A percentile compares a stretch with the other conserved stretches of the same genome.
Evolutionary conservation across 2,329 filamentous ascomycete genomes (phyloP).

Genomic region (Curvularia eragrostidis): DNA sequence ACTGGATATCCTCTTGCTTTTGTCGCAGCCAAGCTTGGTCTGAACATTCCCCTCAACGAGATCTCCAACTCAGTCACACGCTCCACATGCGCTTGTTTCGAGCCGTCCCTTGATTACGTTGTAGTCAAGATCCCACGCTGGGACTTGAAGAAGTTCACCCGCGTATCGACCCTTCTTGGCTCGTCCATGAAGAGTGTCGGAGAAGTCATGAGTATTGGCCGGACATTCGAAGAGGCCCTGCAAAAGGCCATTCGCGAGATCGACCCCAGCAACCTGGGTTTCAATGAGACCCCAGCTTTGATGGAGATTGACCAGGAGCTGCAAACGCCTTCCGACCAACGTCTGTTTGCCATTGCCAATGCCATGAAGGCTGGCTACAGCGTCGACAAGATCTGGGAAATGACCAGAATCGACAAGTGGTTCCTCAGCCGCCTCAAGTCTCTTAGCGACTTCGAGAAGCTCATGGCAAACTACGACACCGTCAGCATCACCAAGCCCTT

Average conservation of each 20-base stretch:
- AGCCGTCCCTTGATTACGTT: constrained; percentile 96
- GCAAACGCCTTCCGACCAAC: constrained; percentile 96
- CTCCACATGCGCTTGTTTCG: constrained; percentile 95
- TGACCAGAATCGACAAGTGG: constrained; percentile 99
- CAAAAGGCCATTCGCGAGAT: constrained; percentile 97
- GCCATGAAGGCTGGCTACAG: constrained; percentile 94
- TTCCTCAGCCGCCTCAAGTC: constrained; percentile 92
- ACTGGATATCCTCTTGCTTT: constrained; percentile 96
- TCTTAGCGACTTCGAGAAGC: constrained; percentile 85
- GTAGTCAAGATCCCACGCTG: constrained; percentile 99
- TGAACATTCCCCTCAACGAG: constrained; percentile 93
- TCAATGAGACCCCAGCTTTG: constrained; percentile 81
- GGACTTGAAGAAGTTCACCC: constrained; percentile 98
- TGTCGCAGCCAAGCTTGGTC: constrained; percentile 93
- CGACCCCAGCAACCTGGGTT: constrained; percentile 93
- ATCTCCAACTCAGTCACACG: constrained; percentile 96
- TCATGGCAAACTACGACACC: constrained; percentile 74
- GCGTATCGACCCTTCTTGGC: constrained; percentile 92
- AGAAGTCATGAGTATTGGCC: constrained; percentile 97
- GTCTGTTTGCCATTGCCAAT: constrained; percentile 96
- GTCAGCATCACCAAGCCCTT: constrained; percentile 69
- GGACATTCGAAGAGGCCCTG: constrained; percentile 97
- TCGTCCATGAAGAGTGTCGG: constrained; percentile 99
- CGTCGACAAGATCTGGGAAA: constrained; percentile 96
- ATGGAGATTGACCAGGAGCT: constrained; percentile 97